These are phyloP conservation scores for Trifolium repens DNA, from an alignment of 306 rosid species.

Conservation along the genomic window DNA sequence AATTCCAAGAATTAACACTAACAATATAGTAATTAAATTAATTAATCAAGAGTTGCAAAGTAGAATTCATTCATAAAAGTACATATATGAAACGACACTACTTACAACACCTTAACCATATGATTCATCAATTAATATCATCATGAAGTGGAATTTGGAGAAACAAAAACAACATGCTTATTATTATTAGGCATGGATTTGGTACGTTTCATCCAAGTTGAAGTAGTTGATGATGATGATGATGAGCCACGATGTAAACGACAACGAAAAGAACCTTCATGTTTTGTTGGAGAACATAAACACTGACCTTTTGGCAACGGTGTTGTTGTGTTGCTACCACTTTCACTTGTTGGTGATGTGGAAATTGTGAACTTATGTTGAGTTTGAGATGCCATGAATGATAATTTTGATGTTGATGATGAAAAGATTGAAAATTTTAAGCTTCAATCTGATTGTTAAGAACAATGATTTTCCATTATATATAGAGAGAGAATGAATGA, in stretches of 20 bases:
- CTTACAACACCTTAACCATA: conserved; percentile 9
- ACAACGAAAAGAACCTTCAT: conserved; percentile 88
- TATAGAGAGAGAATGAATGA: neutral
- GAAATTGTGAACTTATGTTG: conserved; percentile 49
- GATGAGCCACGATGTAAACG: conserved; percentile 67
- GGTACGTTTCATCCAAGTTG: conserved; percentile 66
- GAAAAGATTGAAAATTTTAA: neutral
- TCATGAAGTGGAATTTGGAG: conserved; percentile 24
- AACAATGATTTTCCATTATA: neutral
- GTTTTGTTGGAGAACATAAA: conserved; percentile 88
- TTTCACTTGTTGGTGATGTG: conserved; percentile 58
- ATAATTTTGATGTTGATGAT: conserved; percentile 27
- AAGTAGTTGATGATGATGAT: neutral
- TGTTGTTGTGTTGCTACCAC: conserved; percentile 19
- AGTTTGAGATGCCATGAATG: conserved; percentile 57
- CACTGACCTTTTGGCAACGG: conserved; percentile 69
- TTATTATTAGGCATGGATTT: conserved; percentile 57
- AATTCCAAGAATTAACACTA: conserved; percentile 10
- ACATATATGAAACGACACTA: conserved; percentile 30
- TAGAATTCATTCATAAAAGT: neutral
- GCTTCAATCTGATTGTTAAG: conserved; percentile 19
- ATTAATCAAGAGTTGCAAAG: conserved; percentile 28
- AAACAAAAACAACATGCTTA: conserved; percentile 3
- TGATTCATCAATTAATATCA: neutral
- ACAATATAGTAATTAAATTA: neutral